These are phyloP conservation scores for Penicillium aurantiogriseum DNA, from an alignment of 2,329 filamentous ascomycete species.

Conservation along the genomic window DNA sequence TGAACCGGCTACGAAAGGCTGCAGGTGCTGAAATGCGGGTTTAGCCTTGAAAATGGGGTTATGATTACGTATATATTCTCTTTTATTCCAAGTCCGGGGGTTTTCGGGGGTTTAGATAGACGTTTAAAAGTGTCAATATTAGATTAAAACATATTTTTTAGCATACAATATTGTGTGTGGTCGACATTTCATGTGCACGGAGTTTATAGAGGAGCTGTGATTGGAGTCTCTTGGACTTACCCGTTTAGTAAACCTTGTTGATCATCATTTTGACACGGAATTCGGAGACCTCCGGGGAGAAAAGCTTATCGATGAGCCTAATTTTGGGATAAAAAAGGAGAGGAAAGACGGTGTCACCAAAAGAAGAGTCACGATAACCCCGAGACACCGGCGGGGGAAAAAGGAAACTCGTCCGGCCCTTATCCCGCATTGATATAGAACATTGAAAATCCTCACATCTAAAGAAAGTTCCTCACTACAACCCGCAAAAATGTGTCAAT, in stretches of 20 bases:
- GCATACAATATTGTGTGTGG: neutral
- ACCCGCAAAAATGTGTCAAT: conserved; percentile 55
- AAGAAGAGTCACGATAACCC: neutral
- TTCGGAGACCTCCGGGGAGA: conserved; percentile 15
- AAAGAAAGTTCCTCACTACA: neutral
- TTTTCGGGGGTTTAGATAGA: neutral
- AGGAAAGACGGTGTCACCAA: neutral
- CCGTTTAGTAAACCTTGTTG: neutral
- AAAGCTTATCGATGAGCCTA: conserved; percentile 4
- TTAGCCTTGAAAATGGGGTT: conserved; percentile 28
- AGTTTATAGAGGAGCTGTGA: neutral
- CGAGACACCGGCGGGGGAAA: conserved; percentile 3
- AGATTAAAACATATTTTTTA: neutral
- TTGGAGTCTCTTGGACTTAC: conserved; percentile 8
- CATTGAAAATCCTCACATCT: neutral
- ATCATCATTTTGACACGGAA: neutral
- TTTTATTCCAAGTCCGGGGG: neutral
- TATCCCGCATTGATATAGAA: neutral
- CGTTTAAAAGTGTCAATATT: conserved; percentile 3
- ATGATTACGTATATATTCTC: conserved; percentile 5
- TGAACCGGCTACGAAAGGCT: conserved; percentile 79
- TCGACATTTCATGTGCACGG: neutral
- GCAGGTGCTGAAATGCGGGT: conserved; percentile 57
- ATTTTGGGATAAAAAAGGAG: neutral
- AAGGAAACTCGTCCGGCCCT: conserved; percentile 3